phyloP scores from a whole-genome alignment of 768 basidiomycete species.

The Amanita jacksonii region DNA sequence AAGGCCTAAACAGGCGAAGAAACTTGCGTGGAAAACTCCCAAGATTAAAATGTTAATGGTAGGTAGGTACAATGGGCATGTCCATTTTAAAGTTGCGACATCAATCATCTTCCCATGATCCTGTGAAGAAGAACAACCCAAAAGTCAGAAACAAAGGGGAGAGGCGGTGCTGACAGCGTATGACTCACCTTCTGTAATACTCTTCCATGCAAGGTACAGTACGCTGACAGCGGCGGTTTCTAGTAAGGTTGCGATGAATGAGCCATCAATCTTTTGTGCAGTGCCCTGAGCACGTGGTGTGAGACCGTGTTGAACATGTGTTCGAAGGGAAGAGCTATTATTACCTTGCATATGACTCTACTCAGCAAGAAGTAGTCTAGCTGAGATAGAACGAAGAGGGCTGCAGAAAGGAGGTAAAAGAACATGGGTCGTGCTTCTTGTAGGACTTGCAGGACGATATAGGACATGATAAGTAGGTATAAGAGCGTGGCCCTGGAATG shows the following conservation, averaged over 20 bases:
- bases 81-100: slow-evolving; percentile 4
- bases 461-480: slow-evolving; percentile 71
- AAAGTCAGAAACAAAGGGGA: no score
- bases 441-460: slow-evolving; percentile 68
- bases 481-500: slow-evolving; percentile 21
- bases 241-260: slow-evolving; percentile 77
- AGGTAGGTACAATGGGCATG: no score
- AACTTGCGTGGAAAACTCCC: no score
- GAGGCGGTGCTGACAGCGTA: background rate
- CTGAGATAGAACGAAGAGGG: slow-evolving; percentile 73
- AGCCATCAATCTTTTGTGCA: slow-evolving; percentile 67
- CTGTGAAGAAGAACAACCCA: background rate
- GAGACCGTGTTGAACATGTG: no score
- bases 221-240: slow-evolving; percentile 66
- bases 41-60: no score
- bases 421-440: slow-evolving; percentile 74
- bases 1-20: no score
- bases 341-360: slow-evolving; percentile 61
- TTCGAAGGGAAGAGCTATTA: slow-evolving; percentile 13
- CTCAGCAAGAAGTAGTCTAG: slow-evolving; percentile 76
- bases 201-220: slow-evolving; percentile 75
- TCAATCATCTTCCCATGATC: slow-evolving; percentile 4
- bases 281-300: slow-evolving; percentile 51
- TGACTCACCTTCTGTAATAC: slow-evolving; percentile 76
- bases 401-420: slow-evolving; percentile 65